These are phyloP conservation scores for Arthrobotrys conoides DNA, from an alignment of 2,329 filamentous ascomycete species.

Conservation along the genomic window DNA sequence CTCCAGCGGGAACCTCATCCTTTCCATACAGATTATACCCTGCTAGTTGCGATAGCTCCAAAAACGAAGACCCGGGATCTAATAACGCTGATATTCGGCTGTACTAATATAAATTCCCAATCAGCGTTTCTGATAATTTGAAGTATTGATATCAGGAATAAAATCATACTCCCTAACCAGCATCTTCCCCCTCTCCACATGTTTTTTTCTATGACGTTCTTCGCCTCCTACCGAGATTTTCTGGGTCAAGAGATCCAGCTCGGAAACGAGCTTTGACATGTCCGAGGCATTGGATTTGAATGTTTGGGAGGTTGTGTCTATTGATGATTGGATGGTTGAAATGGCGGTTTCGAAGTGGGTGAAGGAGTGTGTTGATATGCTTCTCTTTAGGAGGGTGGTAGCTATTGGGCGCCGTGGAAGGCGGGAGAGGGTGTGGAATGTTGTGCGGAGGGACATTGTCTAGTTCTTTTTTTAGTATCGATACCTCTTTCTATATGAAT, in stretches of 20 bases:
- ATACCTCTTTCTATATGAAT: background rate
- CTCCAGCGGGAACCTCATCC: slow-evolving; percentile 88
- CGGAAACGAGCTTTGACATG: slow-evolving; percentile 80
- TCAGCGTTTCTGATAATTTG: background rate
- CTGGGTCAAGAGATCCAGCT: slow-evolving; percentile 78
- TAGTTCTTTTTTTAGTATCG: background rate
- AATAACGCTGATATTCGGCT: slow-evolving; percentile 84
- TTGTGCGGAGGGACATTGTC: slow-evolving; percentile 45
- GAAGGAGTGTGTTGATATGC: slow-evolving; percentile 82
- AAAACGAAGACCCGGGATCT: slow-evolving; percentile 88
- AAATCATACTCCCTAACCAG: slow-evolving; percentile 79
- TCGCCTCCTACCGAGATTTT: slow-evolving; percentile 82
- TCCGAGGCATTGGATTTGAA: slow-evolving; percentile 84
- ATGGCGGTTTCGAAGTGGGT: slow-evolving; percentile 86
- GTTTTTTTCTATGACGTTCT: slow-evolving; percentile 87
- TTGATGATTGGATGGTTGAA: slow-evolving; percentile 80
- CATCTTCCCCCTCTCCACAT: slow-evolving; percentile 91
- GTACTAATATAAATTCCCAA: background rate
- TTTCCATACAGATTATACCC: slow-evolving; percentile 87
- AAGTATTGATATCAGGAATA: background rate
- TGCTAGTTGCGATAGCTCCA: slow-evolving; percentile 94
- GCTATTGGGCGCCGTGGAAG: background rate
- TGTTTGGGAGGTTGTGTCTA: slow-evolving; percentile 82
- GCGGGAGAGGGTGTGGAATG: slow-evolving; percentile 5
- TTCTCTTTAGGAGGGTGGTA: slow-evolving; percentile 27